These are phyloP conservation scores for Pythium volutum DNA, from an alignment of 352 stramenopile species.

Conservation along the genomic window DNA sequence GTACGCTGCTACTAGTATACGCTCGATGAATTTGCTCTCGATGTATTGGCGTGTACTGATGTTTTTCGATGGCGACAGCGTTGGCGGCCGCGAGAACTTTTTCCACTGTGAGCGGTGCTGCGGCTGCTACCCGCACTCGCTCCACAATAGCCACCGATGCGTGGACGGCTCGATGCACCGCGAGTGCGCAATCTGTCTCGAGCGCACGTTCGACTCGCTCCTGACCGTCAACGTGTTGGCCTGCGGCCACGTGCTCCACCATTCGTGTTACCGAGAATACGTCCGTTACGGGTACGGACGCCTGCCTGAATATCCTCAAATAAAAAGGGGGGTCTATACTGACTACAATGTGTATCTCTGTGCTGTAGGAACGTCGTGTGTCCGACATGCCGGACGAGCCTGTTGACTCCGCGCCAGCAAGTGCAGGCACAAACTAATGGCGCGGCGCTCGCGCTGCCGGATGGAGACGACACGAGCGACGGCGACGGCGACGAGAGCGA, in stretches of 20 bases:
- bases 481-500: slow-evolving; percentile 6
- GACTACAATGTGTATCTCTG: not conserved
- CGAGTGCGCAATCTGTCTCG: slow-evolving; percentile 78
- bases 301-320: not conserved
- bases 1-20: no score
- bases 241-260: slow-evolving; percentile 76
- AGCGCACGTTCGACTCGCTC: slow-evolving; percentile 75
- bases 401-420: slow-evolving; percentile 35
- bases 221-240: slow-evolving; percentile 67
- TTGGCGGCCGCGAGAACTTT: slow-evolving; percentile 74
- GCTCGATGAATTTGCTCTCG: no score
- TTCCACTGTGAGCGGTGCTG: slow-evolving; percentile 80
- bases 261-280: slow-evolving; percentile 61
- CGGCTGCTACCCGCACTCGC: slow-evolving; percentile 71
- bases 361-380: slow-evolving; percentile 46
- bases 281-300: slow-evolving; percentile 54
- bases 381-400: slow-evolving; percentile 55
- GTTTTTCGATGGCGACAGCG: slow-evolving; percentile 23
- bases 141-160: slow-evolving; percentile 74
- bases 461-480: slow-evolving; percentile 21
- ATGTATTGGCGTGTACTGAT: no score
- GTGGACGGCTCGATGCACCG: slow-evolving; percentile 77
- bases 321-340: not conserved
- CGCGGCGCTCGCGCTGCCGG: not conserved
- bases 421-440: slow-evolving; percentile 15